phyloP scores from a whole-genome alignment of 352 stramenopile species.

The Thalassiosira sp. region DNA sequence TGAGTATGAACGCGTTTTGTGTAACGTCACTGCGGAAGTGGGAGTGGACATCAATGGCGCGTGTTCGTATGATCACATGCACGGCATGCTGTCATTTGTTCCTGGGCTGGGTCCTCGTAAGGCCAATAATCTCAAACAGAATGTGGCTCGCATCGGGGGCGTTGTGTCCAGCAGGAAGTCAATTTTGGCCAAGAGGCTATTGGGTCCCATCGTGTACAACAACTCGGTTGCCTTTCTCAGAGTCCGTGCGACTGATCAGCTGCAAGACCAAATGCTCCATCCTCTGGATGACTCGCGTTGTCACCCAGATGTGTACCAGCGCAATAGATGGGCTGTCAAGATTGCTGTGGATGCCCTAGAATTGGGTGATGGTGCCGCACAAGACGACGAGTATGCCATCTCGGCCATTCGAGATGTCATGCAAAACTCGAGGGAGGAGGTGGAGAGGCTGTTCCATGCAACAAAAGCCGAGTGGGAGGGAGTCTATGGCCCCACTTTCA shows the following conservation, averaged over 20 bases:
- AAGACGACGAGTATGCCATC: constrained; percentile 61
- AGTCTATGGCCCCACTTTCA: constrained; percentile 75
- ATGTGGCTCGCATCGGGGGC: constrained; percentile 63
- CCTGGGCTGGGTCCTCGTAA: constrained; percentile 85
- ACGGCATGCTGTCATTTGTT: constrained; percentile 82
- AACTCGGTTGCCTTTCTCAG: constrained; percentile 84
- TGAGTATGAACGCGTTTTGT: constrained; percentile 81
- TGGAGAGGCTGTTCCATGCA: constrained; percentile 70
- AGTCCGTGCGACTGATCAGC: constrained; percentile 73
- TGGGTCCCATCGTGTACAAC: constrained; percentile 83
- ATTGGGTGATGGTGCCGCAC: constrained; percentile 54
- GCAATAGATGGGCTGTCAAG: constrained; percentile 80
- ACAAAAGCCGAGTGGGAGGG: constrained; percentile 79
- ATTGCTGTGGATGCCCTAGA: constrained; percentile 83
- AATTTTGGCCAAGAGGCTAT: constrained; percentile 70
- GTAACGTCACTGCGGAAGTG: constrained; percentile 69
- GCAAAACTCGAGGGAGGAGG: constrained; percentile 76
- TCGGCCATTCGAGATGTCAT: constrained; percentile 77
- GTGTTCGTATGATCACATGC: constrained; percentile 76
- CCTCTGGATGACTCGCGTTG: constrained; percentile 84
- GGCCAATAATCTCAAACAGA: constrained; percentile 81
- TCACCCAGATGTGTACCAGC: constrained; percentile 83
- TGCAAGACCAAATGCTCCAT: constrained; percentile 72
- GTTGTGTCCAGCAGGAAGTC: constrained; percentile 62
- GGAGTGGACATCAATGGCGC: constrained; percentile 83